phyloP scores from a whole-genome alignment of 2,329 filamentous ascomycete species.

The Periconia digitata region DNA sequence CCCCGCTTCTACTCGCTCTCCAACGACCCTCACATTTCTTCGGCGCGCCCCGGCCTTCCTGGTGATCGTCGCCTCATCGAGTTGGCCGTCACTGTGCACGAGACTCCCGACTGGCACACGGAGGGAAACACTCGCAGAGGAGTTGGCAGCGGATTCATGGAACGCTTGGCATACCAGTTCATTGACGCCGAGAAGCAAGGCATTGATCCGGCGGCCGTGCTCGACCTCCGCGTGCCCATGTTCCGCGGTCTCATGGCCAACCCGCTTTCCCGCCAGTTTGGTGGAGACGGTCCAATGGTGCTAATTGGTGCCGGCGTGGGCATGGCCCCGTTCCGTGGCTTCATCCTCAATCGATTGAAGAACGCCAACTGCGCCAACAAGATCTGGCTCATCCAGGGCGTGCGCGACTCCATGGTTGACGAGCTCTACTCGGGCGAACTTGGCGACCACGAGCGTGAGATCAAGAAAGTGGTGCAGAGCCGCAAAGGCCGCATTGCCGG shows the following conservation, averaged over 20 bases:
- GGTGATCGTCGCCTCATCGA: conserved; percentile 78
- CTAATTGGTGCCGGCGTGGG: conserved; percentile 95
- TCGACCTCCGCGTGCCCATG: conserved; percentile 83
- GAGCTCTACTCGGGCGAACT: conserved; percentile 97
- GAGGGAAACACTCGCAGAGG: conserved; percentile 68
- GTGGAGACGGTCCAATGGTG: conserved; percentile 93
- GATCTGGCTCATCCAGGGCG: conserved; percentile 93
- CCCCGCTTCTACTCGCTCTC: conserved; percentile 98
- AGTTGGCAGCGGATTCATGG: conserved; percentile 90
- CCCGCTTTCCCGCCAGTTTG: conserved; percentile 87
- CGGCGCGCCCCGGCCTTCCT: conserved; percentile 66
- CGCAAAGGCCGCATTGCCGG: conserved; percentile 45
- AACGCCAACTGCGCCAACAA: conserved; percentile 97
- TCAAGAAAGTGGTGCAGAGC: conserved; percentile 55
- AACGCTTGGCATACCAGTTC: conserved; percentile 75
- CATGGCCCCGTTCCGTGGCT: conserved; percentile 95
- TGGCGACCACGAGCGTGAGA: conserved; percentile 75
- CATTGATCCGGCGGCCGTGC: conserved; percentile 47
- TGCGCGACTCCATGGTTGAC: conserved; percentile 91
- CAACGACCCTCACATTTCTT: conserved; percentile 86
- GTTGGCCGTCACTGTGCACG: conserved; percentile 95
- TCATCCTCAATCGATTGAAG: conserved; percentile 90
- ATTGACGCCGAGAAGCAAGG: conserved; percentile 65
- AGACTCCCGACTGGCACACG: conserved; percentile 75
- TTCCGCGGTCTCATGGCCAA: conserved; percentile 99